Conservation (phyloP, 2,329 filamentous ascomycete genomes). For the Diplodia scrobiculata region DNA sequence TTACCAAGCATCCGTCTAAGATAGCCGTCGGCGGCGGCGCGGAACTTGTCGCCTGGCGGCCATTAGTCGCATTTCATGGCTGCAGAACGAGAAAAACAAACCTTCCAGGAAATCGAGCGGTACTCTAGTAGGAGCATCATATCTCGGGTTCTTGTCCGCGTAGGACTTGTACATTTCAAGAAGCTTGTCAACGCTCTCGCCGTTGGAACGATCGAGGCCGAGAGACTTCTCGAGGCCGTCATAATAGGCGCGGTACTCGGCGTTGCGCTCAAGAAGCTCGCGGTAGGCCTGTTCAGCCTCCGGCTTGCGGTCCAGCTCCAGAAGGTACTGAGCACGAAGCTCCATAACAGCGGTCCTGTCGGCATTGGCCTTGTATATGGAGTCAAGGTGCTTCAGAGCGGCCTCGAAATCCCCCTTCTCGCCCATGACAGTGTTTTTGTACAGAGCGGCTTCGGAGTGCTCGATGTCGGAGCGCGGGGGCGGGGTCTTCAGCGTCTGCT, state of each 20-base stretch:
- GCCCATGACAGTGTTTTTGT: slow-evolving; percentile 93
- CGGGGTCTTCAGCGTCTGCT: slow-evolving; percentile 83
- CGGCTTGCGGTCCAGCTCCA: slow-evolving; percentile 72
- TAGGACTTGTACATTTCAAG: slow-evolving; percentile 80
- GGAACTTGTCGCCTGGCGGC: slow-evolving; percentile 71
- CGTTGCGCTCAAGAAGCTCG: slow-evolving; percentile 78
- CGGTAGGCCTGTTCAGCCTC: slow-evolving; percentile 83
- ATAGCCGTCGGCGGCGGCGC: slow-evolving; percentile 74
- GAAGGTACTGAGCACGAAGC: slow-evolving; percentile 78
- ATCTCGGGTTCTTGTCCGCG: slow-evolving; percentile 75
- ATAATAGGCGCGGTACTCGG: slow-evolving; percentile 86
- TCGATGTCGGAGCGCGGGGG: slow-evolving; percentile 80
- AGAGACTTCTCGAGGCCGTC: slow-evolving; percentile 71
- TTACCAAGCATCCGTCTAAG: slow-evolving; percentile 83
- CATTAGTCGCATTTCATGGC: background rate
- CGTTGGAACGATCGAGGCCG: slow-evolving; percentile 63
- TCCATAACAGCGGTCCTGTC: slow-evolving; percentile 87
- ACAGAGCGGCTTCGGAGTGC: slow-evolving; percentile 89
- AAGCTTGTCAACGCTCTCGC: slow-evolving; percentile 67
- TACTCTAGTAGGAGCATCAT: slow-evolving; percentile 81
- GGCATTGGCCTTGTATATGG: slow-evolving; percentile 72
- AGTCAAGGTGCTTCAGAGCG: slow-evolving; percentile 83
- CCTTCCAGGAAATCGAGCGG: slow-evolving; percentile 86
- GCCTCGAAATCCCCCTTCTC: slow-evolving; percentile 81
- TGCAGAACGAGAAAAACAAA: slow-evolving; percentile 37